Percentiles rank a stretch among this genome's conserved stretches.
phyloP scores from a whole-genome alignment of 805 yeast species.

The Yarrowia hollandica region DNA sequence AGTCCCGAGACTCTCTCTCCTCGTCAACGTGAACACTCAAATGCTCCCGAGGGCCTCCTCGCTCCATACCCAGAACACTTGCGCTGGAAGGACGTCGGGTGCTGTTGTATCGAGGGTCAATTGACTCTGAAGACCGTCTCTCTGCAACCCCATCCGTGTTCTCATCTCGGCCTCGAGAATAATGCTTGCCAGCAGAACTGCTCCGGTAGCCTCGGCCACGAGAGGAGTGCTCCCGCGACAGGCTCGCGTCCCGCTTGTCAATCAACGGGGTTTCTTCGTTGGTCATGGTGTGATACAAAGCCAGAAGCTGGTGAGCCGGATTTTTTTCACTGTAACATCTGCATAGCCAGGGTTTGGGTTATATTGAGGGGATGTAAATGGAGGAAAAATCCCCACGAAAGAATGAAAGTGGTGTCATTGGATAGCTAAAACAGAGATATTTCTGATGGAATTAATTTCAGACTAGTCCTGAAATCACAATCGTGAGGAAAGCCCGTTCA shows the following conservation, averaged over 20 bases:
- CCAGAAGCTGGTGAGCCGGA: not conserved
- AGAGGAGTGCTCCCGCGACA: slow-evolving; percentile 12
- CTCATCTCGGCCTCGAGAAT: slow-evolving; percentile 4
- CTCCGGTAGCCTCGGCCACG: slow-evolving; percentile 7
- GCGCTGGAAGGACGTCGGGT: not conserved
- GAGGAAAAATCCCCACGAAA: no score
- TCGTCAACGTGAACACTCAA: slow-evolving; percentile 7
- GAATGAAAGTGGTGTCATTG: no score
- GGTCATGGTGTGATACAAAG: slow-evolving; percentile 13
- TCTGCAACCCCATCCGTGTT: not conserved
- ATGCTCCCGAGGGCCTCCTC: slow-evolving; percentile 22
- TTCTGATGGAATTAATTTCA: no score
- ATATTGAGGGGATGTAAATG: no score
- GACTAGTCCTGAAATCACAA: no score
- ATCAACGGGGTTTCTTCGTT: slow-evolving; percentile 24
- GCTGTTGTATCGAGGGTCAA: slow-evolving; percentile 5
- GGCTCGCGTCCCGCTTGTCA: slow-evolving; percentile 7
- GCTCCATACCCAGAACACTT: slow-evolving; percentile 4
- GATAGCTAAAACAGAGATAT: no score
- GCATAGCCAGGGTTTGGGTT: no score
- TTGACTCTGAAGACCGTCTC: slow-evolving; percentile 11
- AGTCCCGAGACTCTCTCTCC: slow-evolving; percentile 1
- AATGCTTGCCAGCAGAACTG: not conserved
- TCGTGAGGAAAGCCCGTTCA: no score
- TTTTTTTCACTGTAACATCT: no score